These are phyloP conservation scores for Hylodesmum podocarpum DNA, from an alignment of 306 rosid species.

Conservation along the genomic window DNA sequence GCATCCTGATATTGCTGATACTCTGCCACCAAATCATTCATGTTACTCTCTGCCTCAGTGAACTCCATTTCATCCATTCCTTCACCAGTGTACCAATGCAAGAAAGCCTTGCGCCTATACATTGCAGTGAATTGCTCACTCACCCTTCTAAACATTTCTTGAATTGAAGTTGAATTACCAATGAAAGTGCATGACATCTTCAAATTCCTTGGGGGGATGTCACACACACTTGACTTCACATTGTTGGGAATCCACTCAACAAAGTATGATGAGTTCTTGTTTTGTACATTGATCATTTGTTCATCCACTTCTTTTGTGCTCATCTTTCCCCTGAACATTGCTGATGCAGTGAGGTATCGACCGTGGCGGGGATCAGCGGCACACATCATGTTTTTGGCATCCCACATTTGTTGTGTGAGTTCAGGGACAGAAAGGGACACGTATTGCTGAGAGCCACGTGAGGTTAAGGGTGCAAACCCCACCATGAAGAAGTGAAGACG, in stretches of 20 bases:
- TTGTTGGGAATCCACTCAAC: slow-evolving; percentile 94
- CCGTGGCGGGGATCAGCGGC: slow-evolving; percentile 94
- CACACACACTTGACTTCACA: slow-evolving; percentile 86
- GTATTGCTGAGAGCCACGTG: slow-evolving; percentile 91
- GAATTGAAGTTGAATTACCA: slow-evolving; percentile 88
- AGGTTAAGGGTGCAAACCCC: slow-evolving; percentile 87
- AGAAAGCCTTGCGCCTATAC: slow-evolving; percentile 82
- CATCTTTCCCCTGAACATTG: slow-evolving; percentile 92
- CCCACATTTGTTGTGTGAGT: slow-evolving; percentile 97
- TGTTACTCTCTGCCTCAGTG: slow-evolving; percentile 86
- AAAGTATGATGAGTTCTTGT: slow-evolving; percentile 85
- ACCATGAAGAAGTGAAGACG: slow-evolving; percentile 97
- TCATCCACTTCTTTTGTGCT: slow-evolving; percentile 93
- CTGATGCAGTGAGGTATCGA: slow-evolving; percentile 81
- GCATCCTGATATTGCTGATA: slow-evolving; percentile 93
- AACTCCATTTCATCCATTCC: slow-evolving; percentile 98
- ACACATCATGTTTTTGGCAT: slow-evolving; percentile 89
- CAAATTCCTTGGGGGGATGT: slow-evolving; percentile 70
- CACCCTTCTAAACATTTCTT: slow-evolving; percentile 89
- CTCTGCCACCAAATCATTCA: slow-evolving; percentile 91
- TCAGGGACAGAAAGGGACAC: slow-evolving; percentile 87
- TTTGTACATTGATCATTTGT: slow-evolving; percentile 91
- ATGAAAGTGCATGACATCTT: slow-evolving; percentile 80
- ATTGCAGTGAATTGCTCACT: slow-evolving; percentile 92
- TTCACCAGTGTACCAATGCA: slow-evolving; percentile 92